phyloP scores from a whole-genome alignment of 2,329 filamentous ascomycete genomes.

The Pseudogymnoascus sp. region DNA sequence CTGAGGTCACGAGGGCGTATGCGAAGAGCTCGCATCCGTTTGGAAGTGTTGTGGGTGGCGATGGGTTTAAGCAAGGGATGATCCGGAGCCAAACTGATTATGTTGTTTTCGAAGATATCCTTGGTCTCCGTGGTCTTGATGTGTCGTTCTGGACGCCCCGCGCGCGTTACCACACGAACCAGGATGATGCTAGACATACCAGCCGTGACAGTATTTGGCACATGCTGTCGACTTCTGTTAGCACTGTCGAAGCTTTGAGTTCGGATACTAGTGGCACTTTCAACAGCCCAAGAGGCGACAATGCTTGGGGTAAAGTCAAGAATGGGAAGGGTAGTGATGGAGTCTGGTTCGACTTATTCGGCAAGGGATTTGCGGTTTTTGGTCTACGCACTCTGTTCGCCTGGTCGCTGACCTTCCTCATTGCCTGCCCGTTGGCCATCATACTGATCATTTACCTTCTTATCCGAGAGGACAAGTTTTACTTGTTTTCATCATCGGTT shows the following conservation, averaged over 20 bases:
- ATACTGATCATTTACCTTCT: slow-evolving; percentile 62
- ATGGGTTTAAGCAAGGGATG: slow-evolving; percentile 73
- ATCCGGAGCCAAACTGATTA: slow-evolving; percentile 88
- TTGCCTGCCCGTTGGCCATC: slow-evolving; percentile 68
- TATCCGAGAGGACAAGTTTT: slow-evolving; percentile 70
- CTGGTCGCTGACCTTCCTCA: slow-evolving; percentile 73
- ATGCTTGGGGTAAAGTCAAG: slow-evolving; percentile 51
- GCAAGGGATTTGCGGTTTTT: slow-evolving; percentile 69
- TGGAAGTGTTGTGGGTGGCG: slow-evolving; percentile 70
- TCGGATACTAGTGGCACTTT: slow-evolving; percentile 61
- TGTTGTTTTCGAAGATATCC: slow-evolving; percentile 65
- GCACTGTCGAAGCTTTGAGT: slow-evolving; percentile 64
- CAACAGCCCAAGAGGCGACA: slow-evolving; percentile 47
- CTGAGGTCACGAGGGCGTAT: slow-evolving; percentile 77
- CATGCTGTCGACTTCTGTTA: slow-evolving; percentile 80
- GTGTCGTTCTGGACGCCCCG: slow-evolving; percentile 85
- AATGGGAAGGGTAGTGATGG: slow-evolving; percentile 60
- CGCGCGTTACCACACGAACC: slow-evolving; percentile 79
- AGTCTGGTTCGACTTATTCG: slow-evolving; percentile 94
- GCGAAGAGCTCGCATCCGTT: slow-evolving; percentile 65
- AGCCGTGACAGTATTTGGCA: slow-evolving; percentile 73
- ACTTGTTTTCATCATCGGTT: slow-evolving; percentile 64
- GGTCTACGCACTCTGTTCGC: slow-evolving; percentile 78
- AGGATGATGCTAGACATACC: slow-evolving; percentile 78
- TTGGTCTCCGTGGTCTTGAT: slow-evolving; percentile 81